These are phyloP conservation scores for Hymenoscyphus albidus DNA, from an alignment of 2,329 filamentous ascomycete genomes.

Conservation along the genomic window DNA sequence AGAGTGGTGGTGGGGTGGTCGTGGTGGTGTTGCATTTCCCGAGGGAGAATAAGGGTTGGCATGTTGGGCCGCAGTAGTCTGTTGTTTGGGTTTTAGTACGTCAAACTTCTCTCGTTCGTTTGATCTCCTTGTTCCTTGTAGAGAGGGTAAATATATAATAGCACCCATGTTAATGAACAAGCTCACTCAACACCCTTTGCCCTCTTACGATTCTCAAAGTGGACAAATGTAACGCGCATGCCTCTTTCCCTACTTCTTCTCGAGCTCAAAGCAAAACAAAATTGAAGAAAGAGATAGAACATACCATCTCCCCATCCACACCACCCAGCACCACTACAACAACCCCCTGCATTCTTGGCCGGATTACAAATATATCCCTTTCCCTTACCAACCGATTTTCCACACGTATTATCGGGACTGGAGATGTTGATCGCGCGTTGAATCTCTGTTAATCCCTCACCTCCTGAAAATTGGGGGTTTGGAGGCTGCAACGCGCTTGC, in stretches of 20 bases:
- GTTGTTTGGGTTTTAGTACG: not conserved
- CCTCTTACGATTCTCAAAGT: no score
- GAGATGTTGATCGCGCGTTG: slow-evolving; percentile 12
- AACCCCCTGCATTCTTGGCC: slow-evolving; percentile 24
- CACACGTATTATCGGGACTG: slow-evolving; percentile 24
- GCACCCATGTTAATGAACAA: no score
- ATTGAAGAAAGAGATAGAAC: not conserved
- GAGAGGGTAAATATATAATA: not conserved
- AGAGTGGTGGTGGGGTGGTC: not conserved
- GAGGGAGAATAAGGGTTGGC: not conserved
- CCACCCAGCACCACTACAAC: slow-evolving; percentile 35
- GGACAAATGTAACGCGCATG: no score
- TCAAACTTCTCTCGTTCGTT: not conserved
- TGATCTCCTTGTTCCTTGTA: not conserved
- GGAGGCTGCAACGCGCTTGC: not conserved
- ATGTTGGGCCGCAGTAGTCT: slow-evolving; percentile 4
- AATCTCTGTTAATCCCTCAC: not conserved
- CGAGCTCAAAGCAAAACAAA: not conserved
- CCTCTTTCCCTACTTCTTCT: not conserved
- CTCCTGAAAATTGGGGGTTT: not conserved
- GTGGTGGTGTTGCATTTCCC: not conserved
- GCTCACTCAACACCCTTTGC: no score
- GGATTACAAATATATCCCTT: slow-evolving; percentile 28
- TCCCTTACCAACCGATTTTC: slow-evolving; percentile 7
- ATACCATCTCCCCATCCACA: slow-evolving; percentile 27